Evolutionary conservation across 202 grass and related monocot species (phyloP).

Genomic region (Musa balbisiana): DNA sequence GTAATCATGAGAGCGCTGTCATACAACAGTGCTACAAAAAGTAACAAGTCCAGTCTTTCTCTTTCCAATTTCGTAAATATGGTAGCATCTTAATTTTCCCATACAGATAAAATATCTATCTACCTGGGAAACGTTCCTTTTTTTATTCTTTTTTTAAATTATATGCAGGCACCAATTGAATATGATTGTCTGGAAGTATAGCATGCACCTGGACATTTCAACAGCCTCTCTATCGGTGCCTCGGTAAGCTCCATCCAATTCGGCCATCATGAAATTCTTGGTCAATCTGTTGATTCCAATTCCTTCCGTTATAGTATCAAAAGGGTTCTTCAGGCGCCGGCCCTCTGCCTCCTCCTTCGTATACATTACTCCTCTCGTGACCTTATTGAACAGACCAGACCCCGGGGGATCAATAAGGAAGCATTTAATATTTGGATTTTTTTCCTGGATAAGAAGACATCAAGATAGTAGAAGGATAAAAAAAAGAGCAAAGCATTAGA

Average conservation of each 20-base stretch:
- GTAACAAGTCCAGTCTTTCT: too few relatives aligned
- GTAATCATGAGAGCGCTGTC: too few relatives aligned
- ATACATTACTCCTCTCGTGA: constrained; percentile 92
- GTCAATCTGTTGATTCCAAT: constrained; percentile 97
- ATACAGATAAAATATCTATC: not conserved
- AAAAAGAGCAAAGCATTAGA: not conserved
- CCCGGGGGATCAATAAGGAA: constrained; percentile 88
- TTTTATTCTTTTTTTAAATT: too few relatives aligned
- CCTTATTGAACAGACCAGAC: constrained; percentile 92
- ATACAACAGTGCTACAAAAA: too few relatives aligned
- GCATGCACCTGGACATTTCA: constrained; percentile 79
- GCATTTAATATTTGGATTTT: constrained; percentile 65
- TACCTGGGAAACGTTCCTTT: not conserved
- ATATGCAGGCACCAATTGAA: constrained; percentile 6
- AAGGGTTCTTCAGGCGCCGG: constrained; percentile 86
- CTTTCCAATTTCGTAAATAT: too few relatives aligned
- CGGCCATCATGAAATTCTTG: constrained; percentile 82
- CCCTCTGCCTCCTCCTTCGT: constrained; percentile 96
- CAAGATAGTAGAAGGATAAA: constrained; percentile 2
- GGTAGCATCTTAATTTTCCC: not conserved
- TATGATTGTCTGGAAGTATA: constrained; percentile 11
- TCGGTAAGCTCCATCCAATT: constrained; percentile 78
- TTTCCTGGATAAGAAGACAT: constrained; percentile 34
- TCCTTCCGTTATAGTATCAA: constrained; percentile 97
- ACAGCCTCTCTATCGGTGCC: constrained; percentile 88